A percentile compares a stretch with the other conserved stretches of the same genome.
phyloP scores from a whole-genome alignment of 192 early-diverging fungal genomes.

The Diversispora eburnea region DNA sequence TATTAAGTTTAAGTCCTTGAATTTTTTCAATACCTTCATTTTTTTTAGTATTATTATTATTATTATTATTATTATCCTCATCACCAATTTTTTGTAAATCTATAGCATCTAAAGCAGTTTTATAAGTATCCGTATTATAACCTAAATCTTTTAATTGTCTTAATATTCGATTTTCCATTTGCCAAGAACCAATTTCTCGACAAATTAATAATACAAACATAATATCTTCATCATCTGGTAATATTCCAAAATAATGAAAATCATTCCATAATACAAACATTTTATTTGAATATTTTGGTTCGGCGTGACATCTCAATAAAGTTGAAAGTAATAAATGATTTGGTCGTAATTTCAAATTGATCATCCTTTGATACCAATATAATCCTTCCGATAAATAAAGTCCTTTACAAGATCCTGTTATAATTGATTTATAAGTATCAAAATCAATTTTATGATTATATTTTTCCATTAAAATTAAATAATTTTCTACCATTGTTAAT shows the following conservation, averaged over 20 bases:
- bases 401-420: conserved; percentile 7
- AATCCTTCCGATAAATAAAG: background rate
- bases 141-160: conserved; percentile 7
- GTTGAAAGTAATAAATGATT: background rate
- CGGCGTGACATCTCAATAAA: background rate
- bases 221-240: conserved; percentile 10
- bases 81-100: too few species aligned
- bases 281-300: background rate
- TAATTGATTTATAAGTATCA: conserved; percentile 15
- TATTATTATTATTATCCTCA: too few species aligned
- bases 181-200: background rate
- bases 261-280: conserved; percentile 16
- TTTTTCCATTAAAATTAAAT: conserved; percentile 18
- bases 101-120: background rate
- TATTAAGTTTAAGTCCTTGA: background rate
- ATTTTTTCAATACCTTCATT: background rate
- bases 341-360: background rate
- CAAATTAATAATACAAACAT: background rate
- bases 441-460: background rate
- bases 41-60: background rate
- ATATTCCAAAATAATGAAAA: background rate
- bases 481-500: background rate
- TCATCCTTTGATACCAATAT: conserved; percentile 14
- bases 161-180: background rate
- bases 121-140: background rate